Percentiles rank a stretch among this genome's conserved stretches.
Evolutionary conservation across 179 eudicot genomes (phyloP).

Genomic region (Silene noctiflora): DNA sequence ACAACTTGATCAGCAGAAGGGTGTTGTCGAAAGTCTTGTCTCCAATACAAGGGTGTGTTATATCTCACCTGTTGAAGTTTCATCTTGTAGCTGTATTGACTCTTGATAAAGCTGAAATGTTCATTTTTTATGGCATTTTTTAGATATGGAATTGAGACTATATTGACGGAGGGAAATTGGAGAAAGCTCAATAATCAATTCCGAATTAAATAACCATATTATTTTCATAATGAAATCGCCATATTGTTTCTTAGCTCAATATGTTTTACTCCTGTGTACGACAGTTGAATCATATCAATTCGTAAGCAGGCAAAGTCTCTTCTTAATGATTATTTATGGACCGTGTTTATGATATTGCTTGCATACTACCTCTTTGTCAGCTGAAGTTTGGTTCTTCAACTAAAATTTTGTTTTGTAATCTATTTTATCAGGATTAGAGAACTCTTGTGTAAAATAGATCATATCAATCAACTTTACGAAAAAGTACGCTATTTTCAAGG

Average conservation of each 20-base stretch:
- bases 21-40: constrained; percentile 82
- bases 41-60: constrained; percentile 83
- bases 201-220: not conserved
- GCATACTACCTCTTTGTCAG: not conserved
- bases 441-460: not conserved
- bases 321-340: not conserved
- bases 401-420: not conserved
- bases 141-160: not conserved
- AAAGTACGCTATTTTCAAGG: not conserved
- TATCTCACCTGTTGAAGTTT: constrained; percentile 10
- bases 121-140: not conserved
- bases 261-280: not conserved
- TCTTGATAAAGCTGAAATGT: not conserved
- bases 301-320: not conserved
- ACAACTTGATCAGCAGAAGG: constrained; percentile 95
- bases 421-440: not conserved
- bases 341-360: constrained; percentile 7
- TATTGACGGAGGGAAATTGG: not conserved
- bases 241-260: not conserved
- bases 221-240: not conserved
- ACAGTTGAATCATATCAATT: not conserved
- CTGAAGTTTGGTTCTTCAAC: constrained; percentile 6
- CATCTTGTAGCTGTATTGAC: not conserved
- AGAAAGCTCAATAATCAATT: not conserved
- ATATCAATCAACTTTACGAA: not conserved